Evolutionary conservation across 257 asterid species (phyloP), one percentile per base, ranked within the genome.

Genomic region (Hygrophila difformis): DNA sequence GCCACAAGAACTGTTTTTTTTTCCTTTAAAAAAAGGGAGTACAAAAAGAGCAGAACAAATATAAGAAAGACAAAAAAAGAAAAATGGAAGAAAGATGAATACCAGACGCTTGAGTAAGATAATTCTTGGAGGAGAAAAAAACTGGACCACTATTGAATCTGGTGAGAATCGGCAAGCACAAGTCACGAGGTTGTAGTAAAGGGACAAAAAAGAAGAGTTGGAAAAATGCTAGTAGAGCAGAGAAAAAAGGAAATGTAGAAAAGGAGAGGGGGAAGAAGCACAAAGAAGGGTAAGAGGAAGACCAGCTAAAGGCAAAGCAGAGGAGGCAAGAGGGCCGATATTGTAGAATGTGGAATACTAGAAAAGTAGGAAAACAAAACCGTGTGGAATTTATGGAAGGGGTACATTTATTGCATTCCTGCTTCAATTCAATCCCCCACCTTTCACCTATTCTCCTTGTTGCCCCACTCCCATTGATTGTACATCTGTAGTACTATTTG

Each of bases 311-410:
- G 31, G 4, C 7, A 8, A 8, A 26, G 7, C 4, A 26, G 31
- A 26, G 31, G 31, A 26, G 31, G 31, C 4, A 26, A 26, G 31
- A 26, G 56, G 58, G 55, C 52, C 31, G 0, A 26, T n/a, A n/a
- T n/a, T n/a, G 64, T 60, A 19, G n/a, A n/a, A n/a, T n/a, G n/a
- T n/a, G n/a, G n/a, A n/a, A n/a, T n/a, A n/a, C n/a, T n/a, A n/a
- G n/a, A n/a, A 26, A 26, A 8, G 31, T 26, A 8, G 7, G 31
- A 15, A 8, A 5, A 26, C 0, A 70, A 73, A 79, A 73, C 63
- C 86, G 86, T 60, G 86, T 79, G 72, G 66, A 73, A 73, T 73
- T 80, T 70, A 79, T 73, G 71, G 34, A 14, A 6, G n/a, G n/a
- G n/a, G n/a, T n/a, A 49, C 58, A 58, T 68, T 63, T 49, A 61